Evolutionary conservation across 768 basidiomycete genomes (phyloP).

Genomic region (Termitomyces sp.): DNA sequence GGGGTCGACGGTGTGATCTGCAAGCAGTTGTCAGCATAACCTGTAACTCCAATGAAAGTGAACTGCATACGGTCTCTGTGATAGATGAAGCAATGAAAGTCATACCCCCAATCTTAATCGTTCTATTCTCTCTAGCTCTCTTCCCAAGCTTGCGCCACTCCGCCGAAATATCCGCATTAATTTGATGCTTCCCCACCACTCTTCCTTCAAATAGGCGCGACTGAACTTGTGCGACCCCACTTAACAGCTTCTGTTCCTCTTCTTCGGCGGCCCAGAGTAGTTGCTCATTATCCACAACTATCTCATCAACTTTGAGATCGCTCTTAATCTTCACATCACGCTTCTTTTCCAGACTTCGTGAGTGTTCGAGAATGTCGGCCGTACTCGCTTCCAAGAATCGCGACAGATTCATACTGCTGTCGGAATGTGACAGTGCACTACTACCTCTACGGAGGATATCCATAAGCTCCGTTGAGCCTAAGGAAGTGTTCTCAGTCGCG

Average conservation of each 20-base stretch:
- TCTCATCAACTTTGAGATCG: constrained; percentile 23
- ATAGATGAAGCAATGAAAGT: constrained; percentile 22
- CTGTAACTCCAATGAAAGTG: neutral
- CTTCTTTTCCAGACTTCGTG: constrained; percentile 33
- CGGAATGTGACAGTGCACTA: constrained; percentile 41
- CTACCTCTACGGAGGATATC: constrained; percentile 55
- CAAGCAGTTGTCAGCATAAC: constrained; percentile 3
- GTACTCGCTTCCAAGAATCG: constrained; percentile 42
- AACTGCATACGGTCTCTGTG: constrained; percentile 10
- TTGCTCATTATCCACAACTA: constrained; percentile 12
- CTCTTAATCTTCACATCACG: constrained; percentile 43
- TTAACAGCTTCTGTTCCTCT: constrained; percentile 46
- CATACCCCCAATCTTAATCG: constrained; percentile 27
- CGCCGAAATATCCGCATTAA: constrained; percentile 36
- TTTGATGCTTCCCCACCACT: constrained; percentile 27
- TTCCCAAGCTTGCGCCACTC: constrained; percentile 46
- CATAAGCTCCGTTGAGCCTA: constrained; percentile 44
- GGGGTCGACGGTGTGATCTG: constrained; percentile 10
- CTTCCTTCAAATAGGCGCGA: constrained; percentile 56
- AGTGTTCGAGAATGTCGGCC: constrained; percentile 39
- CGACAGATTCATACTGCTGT: constrained; percentile 32
- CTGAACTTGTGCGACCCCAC: constrained; percentile 54
- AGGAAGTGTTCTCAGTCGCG: constrained; percentile 19
- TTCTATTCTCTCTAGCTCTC: constrained; percentile 34
- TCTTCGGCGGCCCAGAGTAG: constrained; percentile 42